phyloP scores from a whole-genome alignment of 1,284 basidiomycete genomes.

The Ganoderma multipileum region DNA sequence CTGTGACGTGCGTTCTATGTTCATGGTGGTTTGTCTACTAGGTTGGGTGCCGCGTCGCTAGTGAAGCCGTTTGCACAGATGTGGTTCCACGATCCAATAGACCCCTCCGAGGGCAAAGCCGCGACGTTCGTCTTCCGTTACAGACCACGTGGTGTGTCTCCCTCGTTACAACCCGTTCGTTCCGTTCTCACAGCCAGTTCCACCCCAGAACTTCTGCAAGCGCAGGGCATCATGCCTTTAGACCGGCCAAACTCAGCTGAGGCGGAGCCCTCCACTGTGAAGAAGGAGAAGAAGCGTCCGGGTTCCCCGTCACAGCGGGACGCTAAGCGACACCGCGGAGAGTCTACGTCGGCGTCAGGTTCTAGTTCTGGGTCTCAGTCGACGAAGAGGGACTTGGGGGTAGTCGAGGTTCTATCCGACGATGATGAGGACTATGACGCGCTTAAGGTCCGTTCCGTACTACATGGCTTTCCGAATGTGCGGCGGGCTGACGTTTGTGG shows the following conservation, averaged over 20 bases:
- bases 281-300: slow-evolving; percentile 5
- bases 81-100: not conserved
- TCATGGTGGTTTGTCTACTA: not conserved
- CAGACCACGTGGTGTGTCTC: slow-evolving; percentile 9
- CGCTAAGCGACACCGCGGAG: slow-evolving; percentile 8
- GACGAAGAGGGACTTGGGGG: slow-evolving; percentile 7
- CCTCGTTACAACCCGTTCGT: not conserved
- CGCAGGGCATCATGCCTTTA: slow-evolving; percentile 14
- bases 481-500: not conserved
- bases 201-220: slow-evolving; percentile 12
- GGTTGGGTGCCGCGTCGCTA: not conserved
- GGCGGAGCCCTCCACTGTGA: not conserved
- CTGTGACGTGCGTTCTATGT: not conserved
- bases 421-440: slow-evolving; percentile 14
- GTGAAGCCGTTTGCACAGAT: not conserved
- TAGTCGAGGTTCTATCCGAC: slow-evolving; percentile 13
- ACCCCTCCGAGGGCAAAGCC: slow-evolving; percentile 8
- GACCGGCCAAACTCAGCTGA: not conserved
- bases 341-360: not conserved
- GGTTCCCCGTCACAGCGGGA: not conserved
- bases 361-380: not conserved
- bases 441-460: not conserved
- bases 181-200: not conserved
- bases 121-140: slow-evolving; percentile 18
- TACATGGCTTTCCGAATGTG: not conserved